These are phyloP conservation scores for Xylariales sp. DNA, from an alignment of 2,329 filamentous ascomycete genomes.

Conservation along the genomic window DNA sequence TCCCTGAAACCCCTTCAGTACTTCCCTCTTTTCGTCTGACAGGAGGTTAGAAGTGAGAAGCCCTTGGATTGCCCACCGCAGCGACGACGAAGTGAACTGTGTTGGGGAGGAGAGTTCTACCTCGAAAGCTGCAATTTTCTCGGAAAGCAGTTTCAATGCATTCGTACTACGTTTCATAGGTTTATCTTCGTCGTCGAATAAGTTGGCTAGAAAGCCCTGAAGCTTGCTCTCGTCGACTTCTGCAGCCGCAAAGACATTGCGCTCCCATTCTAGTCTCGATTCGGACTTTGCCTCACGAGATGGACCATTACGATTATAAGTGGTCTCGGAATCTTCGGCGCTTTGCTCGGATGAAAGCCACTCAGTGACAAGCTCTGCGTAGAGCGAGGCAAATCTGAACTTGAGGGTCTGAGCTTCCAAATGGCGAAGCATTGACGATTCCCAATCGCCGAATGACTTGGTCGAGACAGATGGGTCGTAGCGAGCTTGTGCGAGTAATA, in stretches of 20 bases:
- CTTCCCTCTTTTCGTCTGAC: conserved; percentile 35
- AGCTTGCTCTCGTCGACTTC: conserved; percentile 33
- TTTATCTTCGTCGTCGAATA: conserved; percentile 32
- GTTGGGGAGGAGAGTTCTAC: conserved; percentile 20
- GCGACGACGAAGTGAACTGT: conserved; percentile 29
- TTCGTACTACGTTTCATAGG: conserved; percentile 20
- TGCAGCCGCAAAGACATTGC: conserved; percentile 36
- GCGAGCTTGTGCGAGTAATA: conserved; percentile 34
- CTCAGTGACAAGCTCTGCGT: conserved; percentile 42
- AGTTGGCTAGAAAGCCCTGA: conserved; percentile 31
- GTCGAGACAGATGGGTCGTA: conserved; percentile 36
- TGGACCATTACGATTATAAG: conserved; percentile 18
- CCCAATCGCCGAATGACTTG: conserved; percentile 28
- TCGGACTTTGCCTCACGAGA: conserved; percentile 36
- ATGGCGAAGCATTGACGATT: conserved; percentile 31
- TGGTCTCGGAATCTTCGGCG: conserved; percentile 25
- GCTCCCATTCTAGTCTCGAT: conserved; percentile 38
- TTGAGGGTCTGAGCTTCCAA: conserved; percentile 37
- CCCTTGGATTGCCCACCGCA: conserved; percentile 37
- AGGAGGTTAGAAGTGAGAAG: conserved; percentile 40
- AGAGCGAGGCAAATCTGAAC: conserved; percentile 39
- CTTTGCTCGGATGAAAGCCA: conserved; percentile 34
- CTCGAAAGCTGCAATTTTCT: conserved; percentile 28
- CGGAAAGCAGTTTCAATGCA: conserved; percentile 19
- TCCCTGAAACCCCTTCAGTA: conserved; percentile 37